Conservation (phyloP, 345 rosid genomes). For the Noccaea caerulescens region DNA sequence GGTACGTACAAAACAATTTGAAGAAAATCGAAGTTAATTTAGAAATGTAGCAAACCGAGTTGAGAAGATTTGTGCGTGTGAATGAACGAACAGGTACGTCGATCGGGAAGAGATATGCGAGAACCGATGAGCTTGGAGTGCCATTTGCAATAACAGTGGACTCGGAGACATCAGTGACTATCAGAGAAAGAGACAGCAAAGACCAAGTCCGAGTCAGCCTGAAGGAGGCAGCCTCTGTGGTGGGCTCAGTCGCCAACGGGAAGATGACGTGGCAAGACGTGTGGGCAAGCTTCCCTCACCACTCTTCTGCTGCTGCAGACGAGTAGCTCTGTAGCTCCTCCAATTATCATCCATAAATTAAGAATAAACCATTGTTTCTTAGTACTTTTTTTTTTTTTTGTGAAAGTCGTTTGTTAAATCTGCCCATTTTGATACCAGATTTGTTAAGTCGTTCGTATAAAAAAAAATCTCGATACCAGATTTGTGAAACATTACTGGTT, state of each 20-base stretch:
- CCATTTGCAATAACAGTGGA: constrained; percentile 95
- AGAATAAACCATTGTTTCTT: neutral
- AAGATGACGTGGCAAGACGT: constrained; percentile 72
- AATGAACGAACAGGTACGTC: constrained; percentile 67
- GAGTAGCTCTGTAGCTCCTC: constrained; percentile 44
- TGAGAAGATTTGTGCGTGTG: neutral
- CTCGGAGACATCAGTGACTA: constrained; percentile 68
- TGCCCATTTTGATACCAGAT: neutral
- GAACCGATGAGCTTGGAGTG: constrained; percentile 93
- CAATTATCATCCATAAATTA: neutral
- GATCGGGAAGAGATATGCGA: constrained; percentile 92
- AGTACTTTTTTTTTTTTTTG: neutral
- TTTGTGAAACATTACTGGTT: neutral
- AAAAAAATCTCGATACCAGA: too few species aligned
- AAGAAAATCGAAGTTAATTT: too few species aligned
- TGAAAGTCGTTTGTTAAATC: constrained; percentile 17
- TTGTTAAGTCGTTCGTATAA: too few species aligned
- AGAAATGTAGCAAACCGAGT: neutral
- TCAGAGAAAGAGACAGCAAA: constrained; percentile 93
- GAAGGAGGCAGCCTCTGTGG: constrained; percentile 67
- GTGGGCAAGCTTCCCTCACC: constrained; percentile 76
- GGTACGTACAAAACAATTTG: constrained; percentile 49
- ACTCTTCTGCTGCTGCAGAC: constrained; percentile 60
- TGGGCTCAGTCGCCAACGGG: constrained; percentile 73
- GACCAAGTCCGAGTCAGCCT: constrained; percentile 77